Evolutionary conservation across 2,329 filamentous ascomycete genomes (phyloP).

Genomic region (Trichoderma koningii): DNA sequence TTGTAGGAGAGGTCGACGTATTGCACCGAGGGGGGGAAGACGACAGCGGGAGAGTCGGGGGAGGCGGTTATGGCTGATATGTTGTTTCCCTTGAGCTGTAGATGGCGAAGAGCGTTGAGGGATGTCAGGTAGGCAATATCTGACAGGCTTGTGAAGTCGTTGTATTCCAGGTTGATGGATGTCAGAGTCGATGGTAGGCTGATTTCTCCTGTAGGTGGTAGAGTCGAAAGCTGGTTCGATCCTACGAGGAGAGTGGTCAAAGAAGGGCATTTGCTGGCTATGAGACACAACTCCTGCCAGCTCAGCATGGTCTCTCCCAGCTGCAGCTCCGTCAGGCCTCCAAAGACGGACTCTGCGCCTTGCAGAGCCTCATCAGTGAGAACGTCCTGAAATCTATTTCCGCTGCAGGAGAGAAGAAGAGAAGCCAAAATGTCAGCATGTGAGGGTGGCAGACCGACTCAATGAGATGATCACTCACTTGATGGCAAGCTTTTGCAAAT

Average conservation of each 20-base stretch:
- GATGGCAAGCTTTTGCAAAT: constrained; percentile 66
- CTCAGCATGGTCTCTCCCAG: constrained; percentile 67
- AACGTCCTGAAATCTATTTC: constrained; percentile 66
- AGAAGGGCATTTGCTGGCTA: constrained; percentile 56
- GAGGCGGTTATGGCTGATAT: constrained; percentile 52
- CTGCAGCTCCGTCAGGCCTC: constrained; percentile 59
- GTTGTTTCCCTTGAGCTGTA: constrained; percentile 76
- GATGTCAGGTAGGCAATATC: constrained; percentile 57
- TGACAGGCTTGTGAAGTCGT: constrained; percentile 62
- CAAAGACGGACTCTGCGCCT: constrained; percentile 46
- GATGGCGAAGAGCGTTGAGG: constrained; percentile 56
- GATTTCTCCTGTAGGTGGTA: constrained; percentile 48
- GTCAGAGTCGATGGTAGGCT: constrained; percentile 56
- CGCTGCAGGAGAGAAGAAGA: constrained; percentile 50
- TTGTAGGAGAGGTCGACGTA: constrained; percentile 78
- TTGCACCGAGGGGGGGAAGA: constrained; percentile 57
- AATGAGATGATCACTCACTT: constrained; percentile 68
- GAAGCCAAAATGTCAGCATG: neutral
- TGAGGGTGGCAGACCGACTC: neutral
- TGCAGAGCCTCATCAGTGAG: constrained; percentile 41
- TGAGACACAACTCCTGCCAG: constrained; percentile 64
- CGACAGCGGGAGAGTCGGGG: constrained; percentile 38
- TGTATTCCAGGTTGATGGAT: constrained; percentile 71
- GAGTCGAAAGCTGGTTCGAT: constrained; percentile 58
- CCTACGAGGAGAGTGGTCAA: constrained; percentile 56